Conservation (phyloP, 768 basidiomycete species). For the Tulasnella sp. region DNA sequence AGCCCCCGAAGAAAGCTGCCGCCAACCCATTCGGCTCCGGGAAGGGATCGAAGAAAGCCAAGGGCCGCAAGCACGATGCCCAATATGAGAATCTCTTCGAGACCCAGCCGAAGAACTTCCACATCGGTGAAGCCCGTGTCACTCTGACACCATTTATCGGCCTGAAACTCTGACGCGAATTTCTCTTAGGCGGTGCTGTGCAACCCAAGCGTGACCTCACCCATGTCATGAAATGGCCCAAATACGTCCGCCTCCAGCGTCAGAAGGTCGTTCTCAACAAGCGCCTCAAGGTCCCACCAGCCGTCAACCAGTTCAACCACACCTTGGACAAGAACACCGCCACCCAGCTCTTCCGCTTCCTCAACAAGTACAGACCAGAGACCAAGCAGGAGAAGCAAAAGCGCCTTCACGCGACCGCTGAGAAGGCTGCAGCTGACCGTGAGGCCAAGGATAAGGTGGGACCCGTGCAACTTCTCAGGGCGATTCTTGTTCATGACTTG, state of each 20-base stretch:
- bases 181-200: constrained; percentile 79
- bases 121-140: constrained; percentile 67
- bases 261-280: constrained; percentile 98
- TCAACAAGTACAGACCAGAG: constrained; percentile 97
- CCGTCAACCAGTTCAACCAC: constrained; percentile 92
- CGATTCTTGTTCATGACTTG: not conserved
- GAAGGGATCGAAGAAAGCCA: not conserved
- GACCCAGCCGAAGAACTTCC: constrained; percentile 84
- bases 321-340: constrained; percentile 99
- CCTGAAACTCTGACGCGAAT: not conserved
- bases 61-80: not conserved
- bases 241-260: constrained; percentile 95
- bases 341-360: constrained; percentile 93
- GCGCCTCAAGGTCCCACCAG: constrained; percentile 96
- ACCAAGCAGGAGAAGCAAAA: constrained; percentile 96
- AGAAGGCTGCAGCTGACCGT: constrained; percentile 69
- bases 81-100: constrained; percentile 61
- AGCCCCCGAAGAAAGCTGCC: constrained; percentile 12
- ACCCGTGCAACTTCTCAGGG: constrained; percentile 41
- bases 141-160: not conserved
- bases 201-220: constrained; percentile 86
- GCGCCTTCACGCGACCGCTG: constrained; percentile 74
- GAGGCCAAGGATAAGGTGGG: constrained; percentile 49
- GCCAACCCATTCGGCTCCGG: constrained; percentile 10
- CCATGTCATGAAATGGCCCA: constrained; percentile 99